Conservation (phyloP, 2,329 filamentous ascomycete genomes). For the Mariannaea elegans region DNA sequence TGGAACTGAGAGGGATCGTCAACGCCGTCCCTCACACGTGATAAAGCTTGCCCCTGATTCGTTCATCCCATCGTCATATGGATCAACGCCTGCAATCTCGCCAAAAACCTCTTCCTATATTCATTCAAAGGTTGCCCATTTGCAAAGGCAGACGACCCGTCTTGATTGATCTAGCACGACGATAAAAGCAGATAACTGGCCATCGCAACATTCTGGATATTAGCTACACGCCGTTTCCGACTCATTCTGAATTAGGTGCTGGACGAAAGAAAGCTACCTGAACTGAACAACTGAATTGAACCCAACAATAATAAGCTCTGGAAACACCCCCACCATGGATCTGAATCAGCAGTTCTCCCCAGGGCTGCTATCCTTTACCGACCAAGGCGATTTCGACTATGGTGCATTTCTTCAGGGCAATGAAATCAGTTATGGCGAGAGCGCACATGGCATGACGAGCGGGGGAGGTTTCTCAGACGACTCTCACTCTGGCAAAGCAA, state of each 20-base stretch:
- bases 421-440: conserved; percentile 33
- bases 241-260: too few species aligned
- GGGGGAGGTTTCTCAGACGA: conserved; percentile 39
- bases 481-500: conserved; percentile 43
- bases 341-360: conserved; percentile 37
- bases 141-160: neutral
- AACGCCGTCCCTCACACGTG: conserved; percentile 31
- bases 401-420: conserved; percentile 47
- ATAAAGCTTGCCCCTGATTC: conserved; percentile 32
- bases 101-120: conserved; percentile 13
- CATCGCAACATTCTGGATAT: neutral
- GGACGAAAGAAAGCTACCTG: neutral
- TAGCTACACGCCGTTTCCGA: neutral
- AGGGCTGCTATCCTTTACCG: conserved; percentile 42
- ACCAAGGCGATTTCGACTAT: conserved; percentile 50
- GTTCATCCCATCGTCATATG: conserved; percentile 19
- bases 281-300: neutral
- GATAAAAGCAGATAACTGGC: neutral
- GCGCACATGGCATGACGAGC: conserved; percentile 24
- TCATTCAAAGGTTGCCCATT: neutral
- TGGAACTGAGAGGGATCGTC: conserved; percentile 24
- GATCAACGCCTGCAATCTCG: conserved; percentile 18
- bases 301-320: neutral
- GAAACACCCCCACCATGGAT: conserved; percentile 38
- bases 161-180: neutral